Conservation (phyloP, 2,329 filamentous ascomycete genomes). For the Talaromyces sp. region DNA sequence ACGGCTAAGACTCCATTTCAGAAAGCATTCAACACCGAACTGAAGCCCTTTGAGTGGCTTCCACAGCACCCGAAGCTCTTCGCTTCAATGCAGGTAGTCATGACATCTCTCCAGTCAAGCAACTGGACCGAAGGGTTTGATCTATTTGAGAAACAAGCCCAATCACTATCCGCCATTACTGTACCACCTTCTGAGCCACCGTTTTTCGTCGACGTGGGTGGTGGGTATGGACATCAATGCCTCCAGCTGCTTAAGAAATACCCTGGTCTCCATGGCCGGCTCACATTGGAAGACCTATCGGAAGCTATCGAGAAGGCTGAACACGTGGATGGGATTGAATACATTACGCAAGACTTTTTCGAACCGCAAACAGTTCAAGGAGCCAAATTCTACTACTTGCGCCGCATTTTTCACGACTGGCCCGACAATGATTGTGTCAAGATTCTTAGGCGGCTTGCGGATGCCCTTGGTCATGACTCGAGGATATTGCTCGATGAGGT, state of each 20-base stretch:
- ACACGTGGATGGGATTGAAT: conserved; percentile 7
- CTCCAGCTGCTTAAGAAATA: conserved; percentile 6
- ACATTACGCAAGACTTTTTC: conserved; percentile 14
- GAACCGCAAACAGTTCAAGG: conserved; percentile 9
- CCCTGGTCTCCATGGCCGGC: not conserved
- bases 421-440: conserved; percentile 7
- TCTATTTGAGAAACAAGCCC: not conserved
- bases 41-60: conserved; percentile 8
- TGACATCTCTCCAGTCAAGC: conserved; percentile 16
- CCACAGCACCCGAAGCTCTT: conserved; percentile 5
- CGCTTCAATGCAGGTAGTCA: conserved; percentile 4
- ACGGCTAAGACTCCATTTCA: conserved; percentile 18
- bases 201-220: conserved; percentile 11
- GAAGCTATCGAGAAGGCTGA: conserved; percentile 7
- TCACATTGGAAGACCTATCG: conserved; percentile 8
- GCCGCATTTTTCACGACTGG: conserved; percentile 10
- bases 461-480: conserved; percentile 19
- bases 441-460: conserved; percentile 1
- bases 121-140: conserved; percentile 5
- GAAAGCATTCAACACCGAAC: conserved; percentile 9
- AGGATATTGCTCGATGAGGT: conserved; percentile 41
- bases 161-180: conserved; percentile 1
- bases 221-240: conserved; percentile 11
- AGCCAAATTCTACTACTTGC: conserved; percentile 13
- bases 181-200: not conserved